phyloP scores from a whole-genome alignment of 2,329 filamentous ascomycete species.

The Corinectria fuckeliana region DNA sequence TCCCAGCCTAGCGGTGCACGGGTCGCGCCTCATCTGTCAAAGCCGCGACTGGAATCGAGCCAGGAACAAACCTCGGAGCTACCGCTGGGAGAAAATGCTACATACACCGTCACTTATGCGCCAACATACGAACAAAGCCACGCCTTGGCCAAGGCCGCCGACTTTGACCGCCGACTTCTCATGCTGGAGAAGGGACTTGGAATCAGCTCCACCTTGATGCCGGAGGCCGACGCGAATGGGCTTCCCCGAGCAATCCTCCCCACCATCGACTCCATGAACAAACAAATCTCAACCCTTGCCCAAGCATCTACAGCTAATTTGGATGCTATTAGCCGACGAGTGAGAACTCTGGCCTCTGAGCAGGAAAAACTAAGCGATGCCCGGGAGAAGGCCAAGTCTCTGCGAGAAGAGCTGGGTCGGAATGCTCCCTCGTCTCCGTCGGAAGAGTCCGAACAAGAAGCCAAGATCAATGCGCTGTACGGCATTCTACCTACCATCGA shows the following conservation, averaged over 20 bases:
- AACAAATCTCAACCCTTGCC: slow-evolving; percentile 78
- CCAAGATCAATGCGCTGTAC: slow-evolving; percentile 92
- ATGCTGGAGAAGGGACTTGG: slow-evolving; percentile 83
- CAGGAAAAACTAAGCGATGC: slow-evolving; percentile 74
- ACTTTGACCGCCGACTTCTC: slow-evolving; percentile 84
- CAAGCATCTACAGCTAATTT: slow-evolving; percentile 75
- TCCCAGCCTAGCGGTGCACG: slow-evolving; percentile 41
- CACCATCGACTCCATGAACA: slow-evolving; percentile 79
- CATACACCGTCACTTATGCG: slow-evolving; percentile 70
- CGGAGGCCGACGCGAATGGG: slow-evolving; percentile 64
- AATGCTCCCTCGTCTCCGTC: slow-evolving; percentile 50
- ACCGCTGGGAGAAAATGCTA: slow-evolving; percentile 46
- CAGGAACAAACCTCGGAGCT: slow-evolving; percentile 29
- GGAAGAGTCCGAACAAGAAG: slow-evolving; percentile 72
- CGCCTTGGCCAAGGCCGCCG: slow-evolving; percentile 78
- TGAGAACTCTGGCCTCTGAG: slow-evolving; percentile 74
- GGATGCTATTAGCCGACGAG: slow-evolving; percentile 73
- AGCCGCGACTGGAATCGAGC: slow-evolving; percentile 10
- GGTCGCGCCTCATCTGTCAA: slow-evolving; percentile 19
- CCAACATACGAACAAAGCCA: slow-evolving; percentile 71
- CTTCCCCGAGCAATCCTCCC: slow-evolving; percentile 76
- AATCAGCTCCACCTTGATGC: slow-evolving; percentile 71
- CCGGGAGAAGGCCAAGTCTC: slow-evolving; percentile 65
- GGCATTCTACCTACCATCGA: slow-evolving; percentile 89
- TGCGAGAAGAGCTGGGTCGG: slow-evolving; percentile 64